Conservation (phyloP, 768 basidiomycete genomes). For the Xanthoconium purpureum region DNA sequence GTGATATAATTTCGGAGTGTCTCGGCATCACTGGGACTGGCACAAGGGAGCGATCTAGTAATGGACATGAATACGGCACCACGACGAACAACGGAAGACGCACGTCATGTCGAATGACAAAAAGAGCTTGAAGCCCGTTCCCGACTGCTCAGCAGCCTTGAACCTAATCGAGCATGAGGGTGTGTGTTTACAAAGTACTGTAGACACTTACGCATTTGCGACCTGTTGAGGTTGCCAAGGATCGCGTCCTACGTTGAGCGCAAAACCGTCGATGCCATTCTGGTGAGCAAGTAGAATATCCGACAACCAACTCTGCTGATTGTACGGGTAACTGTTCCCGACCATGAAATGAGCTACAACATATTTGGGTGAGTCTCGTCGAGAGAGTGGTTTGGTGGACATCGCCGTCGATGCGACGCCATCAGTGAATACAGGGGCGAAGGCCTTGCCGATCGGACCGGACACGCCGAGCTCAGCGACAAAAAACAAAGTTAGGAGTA, state of each 20-base stretch:
- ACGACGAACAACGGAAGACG: conserved; percentile 20
- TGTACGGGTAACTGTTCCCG: conserved; percentile 68
- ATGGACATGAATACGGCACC: not conserved
- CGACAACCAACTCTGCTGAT: conserved; percentile 37
- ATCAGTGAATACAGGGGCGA: not conserved
- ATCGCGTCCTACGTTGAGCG: conserved; percentile 67
- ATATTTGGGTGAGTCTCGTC: conserved; percentile 35
- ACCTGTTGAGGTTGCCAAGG: conserved; percentile 62
- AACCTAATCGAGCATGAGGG: conserved; percentile 39
- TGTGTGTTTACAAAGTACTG: conserved; percentile 4
- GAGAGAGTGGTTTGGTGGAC: not conserved
- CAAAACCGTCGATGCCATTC: conserved; percentile 66
- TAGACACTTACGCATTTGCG: conserved; percentile 52
- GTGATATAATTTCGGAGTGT: conserved; percentile 52
- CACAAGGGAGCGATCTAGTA: conserved; percentile 53
- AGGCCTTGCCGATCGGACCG: conserved; percentile 12
- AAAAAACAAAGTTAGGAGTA: conserved; percentile 11
- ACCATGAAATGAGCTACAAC: conserved; percentile 60
- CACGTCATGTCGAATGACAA: conserved; percentile 79
- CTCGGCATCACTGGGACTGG: conserved; percentile 44
- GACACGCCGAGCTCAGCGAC: conserved; percentile 3
- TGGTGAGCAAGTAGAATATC: conserved; percentile 55
- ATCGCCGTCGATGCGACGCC: not conserved
- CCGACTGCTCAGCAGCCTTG: conserved; percentile 49
- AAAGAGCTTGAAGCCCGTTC: conserved; percentile 66